These are phyloP conservation scores for Prunus dulcis DNA, from an alignment of 306 rosid genomes.

Conservation along the genomic window DNA sequence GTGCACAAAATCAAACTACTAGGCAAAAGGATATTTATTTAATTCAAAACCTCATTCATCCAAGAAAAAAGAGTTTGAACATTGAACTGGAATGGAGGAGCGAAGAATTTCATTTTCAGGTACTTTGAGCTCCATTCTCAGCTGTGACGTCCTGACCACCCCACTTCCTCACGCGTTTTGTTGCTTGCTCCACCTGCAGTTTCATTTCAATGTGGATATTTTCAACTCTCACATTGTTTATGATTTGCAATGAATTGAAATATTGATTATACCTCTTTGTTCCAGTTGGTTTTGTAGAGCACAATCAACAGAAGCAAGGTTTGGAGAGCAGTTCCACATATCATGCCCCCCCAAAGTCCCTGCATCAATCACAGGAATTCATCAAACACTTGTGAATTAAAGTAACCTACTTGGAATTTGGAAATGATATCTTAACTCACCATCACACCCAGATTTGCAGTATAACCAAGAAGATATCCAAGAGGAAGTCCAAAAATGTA, in stretches of 20 bases:
- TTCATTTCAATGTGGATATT: background rate
- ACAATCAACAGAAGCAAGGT: slow-evolving; percentile 28
- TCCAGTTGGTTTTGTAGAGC: slow-evolving; percentile 49
- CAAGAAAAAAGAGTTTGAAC: too few species aligned
- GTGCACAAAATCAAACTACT: too few species aligned
- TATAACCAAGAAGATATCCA: slow-evolving; percentile 34
- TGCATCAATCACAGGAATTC: background rate
- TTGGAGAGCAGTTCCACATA: slow-evolving; percentile 41
- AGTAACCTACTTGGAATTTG: background rate
- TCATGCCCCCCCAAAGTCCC: slow-evolving; percentile 52
- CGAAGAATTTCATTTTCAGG: background rate
- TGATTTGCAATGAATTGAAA: background rate
- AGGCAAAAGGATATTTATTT: too few species aligned
- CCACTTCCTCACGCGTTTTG: slow-evolving; percentile 39
- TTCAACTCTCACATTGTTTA: too few species aligned
- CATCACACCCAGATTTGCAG: slow-evolving; percentile 41
- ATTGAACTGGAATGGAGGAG: too few species aligned
- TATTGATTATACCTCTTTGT: slow-evolving; percentile 38
- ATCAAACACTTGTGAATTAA: background rate
- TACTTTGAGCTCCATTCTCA: background rate
- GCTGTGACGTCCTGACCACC: slow-evolving; percentile 5
- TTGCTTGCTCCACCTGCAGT: slow-evolving; percentile 54
- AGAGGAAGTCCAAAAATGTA: slow-evolving; percentile 55
- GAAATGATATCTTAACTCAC: background rate
- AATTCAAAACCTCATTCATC: too few species aligned